Conservation (phyloP, 805 yeast genomes). For the Monosporozyma unispora region DNA sequence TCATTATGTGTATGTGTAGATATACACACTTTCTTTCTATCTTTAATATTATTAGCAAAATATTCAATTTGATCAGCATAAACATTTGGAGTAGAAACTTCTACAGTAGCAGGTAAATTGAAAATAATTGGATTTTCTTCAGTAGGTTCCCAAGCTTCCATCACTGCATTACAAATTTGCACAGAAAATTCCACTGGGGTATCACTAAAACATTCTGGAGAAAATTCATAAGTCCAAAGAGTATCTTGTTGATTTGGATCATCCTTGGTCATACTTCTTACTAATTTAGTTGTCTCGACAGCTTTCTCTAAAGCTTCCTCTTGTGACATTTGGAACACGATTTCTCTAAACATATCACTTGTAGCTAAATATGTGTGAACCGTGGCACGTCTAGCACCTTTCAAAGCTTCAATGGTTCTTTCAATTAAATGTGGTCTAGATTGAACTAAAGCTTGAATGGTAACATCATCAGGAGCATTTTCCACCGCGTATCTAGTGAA, state of each 20-base stretch:
- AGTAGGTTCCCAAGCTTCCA: conserved; percentile 64
- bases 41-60: conserved; percentile 49
- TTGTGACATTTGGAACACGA: conserved; percentile 54
- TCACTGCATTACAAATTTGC: conserved; percentile 65
- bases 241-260: conserved; percentile 46
- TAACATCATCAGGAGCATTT: conserved; percentile 66
- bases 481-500: conserved; percentile 69
- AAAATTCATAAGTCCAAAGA: conserved; percentile 66
- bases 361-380: conserved; percentile 72
- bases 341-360: conserved; percentile 62
- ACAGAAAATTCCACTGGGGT: conserved; percentile 56
- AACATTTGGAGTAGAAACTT: conserved; percentile 70
- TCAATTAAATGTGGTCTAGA: conserved; percentile 66
- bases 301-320: conserved; percentile 54
- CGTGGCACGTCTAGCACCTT: conserved; percentile 69
- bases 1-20: conserved; percentile 80
- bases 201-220: conserved; percentile 74
- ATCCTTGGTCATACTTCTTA: conserved; percentile 61
- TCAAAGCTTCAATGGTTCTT: conserved; percentile 62
- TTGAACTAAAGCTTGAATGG: conserved; percentile 67
- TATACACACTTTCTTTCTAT: conserved; percentile 63
- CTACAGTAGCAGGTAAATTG: conserved; percentile 80
- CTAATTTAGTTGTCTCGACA: conserved; percentile 51
- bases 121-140: conserved; percentile 60
- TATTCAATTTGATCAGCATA: conserved; percentile 81